Evolutionary conservation across 495 filamentous ascomycete genomes (phyloP), one percentile per base, ranked within the genome.

Genomic region (Collariella sp.): DNA sequence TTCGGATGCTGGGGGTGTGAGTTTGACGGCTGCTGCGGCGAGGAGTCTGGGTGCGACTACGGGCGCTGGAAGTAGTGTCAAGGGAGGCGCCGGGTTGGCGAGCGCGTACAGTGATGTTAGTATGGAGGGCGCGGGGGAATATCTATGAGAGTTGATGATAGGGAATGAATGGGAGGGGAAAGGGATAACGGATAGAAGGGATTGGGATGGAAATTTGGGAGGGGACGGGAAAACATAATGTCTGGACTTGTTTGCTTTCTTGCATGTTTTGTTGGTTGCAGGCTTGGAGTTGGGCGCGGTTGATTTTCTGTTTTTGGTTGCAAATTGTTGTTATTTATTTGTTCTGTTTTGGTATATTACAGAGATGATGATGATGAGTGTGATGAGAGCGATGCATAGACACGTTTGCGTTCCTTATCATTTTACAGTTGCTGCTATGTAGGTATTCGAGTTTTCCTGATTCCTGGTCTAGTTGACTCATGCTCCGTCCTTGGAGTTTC

Each of bases 1-100:
- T 11, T 63, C 57, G 29, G 65, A 65, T 36, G 60, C 65, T 2
- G 65, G 60, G 9, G 65, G 65, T 0, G 64, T 51, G 1, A 62
- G 60, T 18, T 26, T 66, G 5, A 31, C 26, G 26, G 26, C 26
- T 9, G 26, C 26, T 4, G 23, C 61, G 22, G 54, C 61, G 33
- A 42, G 53, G 55, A 55, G 48, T 20, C 2, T 43, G 7, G 57
- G 20, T 7, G 33, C 31, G 24, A 47, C 13, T 34, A 33, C 23
- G 18, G 48, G 46, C 10, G 23, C 10, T 2, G 33, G 19, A 24
- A 13, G 12, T 12, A 41, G 41, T 13, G 16, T 13, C 2, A 45
- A 35, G 40, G 35, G 50, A 7, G 44, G 38, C 10, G 49, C 18
- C 0, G 36, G 43, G 9, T 13, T 26, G 40, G 19, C 20, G 18